Base-by-base conservation (phyloP, 2,329 filamentous ascomycete genomes). In the Fusarium sp. region DNA sequence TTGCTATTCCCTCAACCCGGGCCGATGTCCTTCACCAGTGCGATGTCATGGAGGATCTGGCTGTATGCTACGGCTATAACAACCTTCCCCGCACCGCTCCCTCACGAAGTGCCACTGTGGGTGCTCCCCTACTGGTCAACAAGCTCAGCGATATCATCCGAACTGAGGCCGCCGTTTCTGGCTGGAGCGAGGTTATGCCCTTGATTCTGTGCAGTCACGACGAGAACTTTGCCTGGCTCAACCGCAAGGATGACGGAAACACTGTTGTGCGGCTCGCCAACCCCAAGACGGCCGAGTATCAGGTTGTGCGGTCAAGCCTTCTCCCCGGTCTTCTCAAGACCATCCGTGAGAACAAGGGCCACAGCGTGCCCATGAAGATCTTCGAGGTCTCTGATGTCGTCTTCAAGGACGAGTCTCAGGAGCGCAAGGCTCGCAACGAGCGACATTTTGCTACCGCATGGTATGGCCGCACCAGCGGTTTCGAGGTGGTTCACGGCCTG, bases 11-110 rank as follows among this genome's bases (percentile, higher is more conserved):
- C 9, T 87, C 93, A 29, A 98, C 93, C 42, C 87, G 95, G 61
- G 94, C 95, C 43, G 95, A 99, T 75, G 89, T 99, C 37, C 87
- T 99, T 29, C 95, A 99, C 77, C 91, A 97, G 73, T 96, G 93
- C 70, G 95, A 99, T 74, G 91, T 99, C 67, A 99, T 99, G 94
- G 95, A 99, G 79, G 96, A 99, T 73, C 88, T 96, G 17, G 95
- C 93, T 36, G 95, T 99, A 65, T 93, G 92, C 49, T 97, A 98
- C 76, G 95, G 96, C 65, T 99, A 97, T 85, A 99, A 99, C 83
- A 92, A 91, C 63, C 88, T 99, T 15, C 93, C 94, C 1, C 89
- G 93, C 48, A 88, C 89, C 44, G 92, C 94, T 71, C 93, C 93
- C 9, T 93, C 88, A 76, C 93, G 93, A 72, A 90, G 91, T 21